Evolutionary conservation across 1,284 basidiomycete genomes (phyloP), one percentile per base, ranked within the genome.

Genomic region (Trichosporon inkin): DNA sequence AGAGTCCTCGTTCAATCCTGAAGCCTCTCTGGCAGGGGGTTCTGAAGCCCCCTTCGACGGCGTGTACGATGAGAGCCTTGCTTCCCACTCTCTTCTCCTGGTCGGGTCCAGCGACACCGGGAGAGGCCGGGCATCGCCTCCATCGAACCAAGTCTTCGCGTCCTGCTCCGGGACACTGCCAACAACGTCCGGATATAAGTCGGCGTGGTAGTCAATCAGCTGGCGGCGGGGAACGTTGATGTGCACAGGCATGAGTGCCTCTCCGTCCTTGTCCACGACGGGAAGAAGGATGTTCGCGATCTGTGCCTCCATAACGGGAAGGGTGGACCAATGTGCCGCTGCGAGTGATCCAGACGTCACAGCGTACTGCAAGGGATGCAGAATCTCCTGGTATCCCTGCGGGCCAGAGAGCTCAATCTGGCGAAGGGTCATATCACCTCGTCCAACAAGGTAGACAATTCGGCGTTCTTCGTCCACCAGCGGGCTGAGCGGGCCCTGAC

Each of bases 221-320:
- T 79, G 78, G 54, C 80, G 63, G 41, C 79, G 68, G 0, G 80
- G 80, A 0, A 80, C 77, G 54, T 68, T 69, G 53, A 80, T 67
- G 0, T 69, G 62, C 0, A 80, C 62, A 0, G 80, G 80, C 2
- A 80, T 22, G 40, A 81, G 61, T 5, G 68, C 56, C 55, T 78
- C 75, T 8, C 74, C 72, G 63, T 75, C 76, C 60, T 74, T 76
- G 59, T 75, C 72, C 49, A 65, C 61, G 5, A 67, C 66, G 10
- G 77, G 68, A 0, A 80, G 47, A n/a, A 79, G 60, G 16, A 80
- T 51, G 14, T 68, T 76, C 10, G 74, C 77, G 39, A 81, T 74
- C 66, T 80, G 77, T 1, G 79, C 78, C 56, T 76, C 67, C 80
- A 80, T 80, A 19, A 80, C 78, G 19, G 78, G 71, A 11, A 80